Base-by-base conservation (phyloP, 2,329 filamentous ascomycete species). In the Colletotrichum endophyticum region DNA sequence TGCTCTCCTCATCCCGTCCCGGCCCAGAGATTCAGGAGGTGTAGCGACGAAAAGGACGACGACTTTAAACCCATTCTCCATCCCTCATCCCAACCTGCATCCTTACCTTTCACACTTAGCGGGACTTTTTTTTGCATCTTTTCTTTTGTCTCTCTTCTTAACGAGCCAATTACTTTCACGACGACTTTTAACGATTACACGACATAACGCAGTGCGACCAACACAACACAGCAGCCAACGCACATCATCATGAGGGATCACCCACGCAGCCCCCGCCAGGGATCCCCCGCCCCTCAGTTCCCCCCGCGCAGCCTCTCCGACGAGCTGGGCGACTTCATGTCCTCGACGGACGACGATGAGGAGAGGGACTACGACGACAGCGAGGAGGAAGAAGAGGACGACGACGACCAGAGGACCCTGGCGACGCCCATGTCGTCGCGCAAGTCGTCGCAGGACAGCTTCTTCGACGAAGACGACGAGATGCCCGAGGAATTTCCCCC, bases 301-400 rank as follows among this genome's bases (percentile, higher is more conserved):
- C 73, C 30, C 30, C 30, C 70, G 44, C 63, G 73, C 27, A 66
- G 56, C 12, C 64, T 76, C 13, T 76, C 70, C 4, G 73, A 76
- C 12, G 73, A 76, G 70, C 70, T 76, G 69, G 73, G 73, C 19
- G 73, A 66, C 44, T 73, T 76, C 44, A 59, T 67, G 28, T 76
- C 61, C 44, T 76, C 73, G 9, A 76, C 66, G 16, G 72, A 72
- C 49, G 73, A 73, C 22, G 66, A 75, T 34, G 30, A 73, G 36
- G 61, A 74, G 5, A 32, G 73, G 3, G 64, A 76, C 6, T 44
- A 69, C 30, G 69, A 63, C 30, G 56, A 72, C n/a, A 61, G 12
- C 16, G 57, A 27, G 25, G 34, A 59, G 8, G 67, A 53, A 12
- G 68, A 53, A 2, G 59, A 76, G 3, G 64, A 76, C 1, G 39